phyloP scores from a whole-genome alignment of 805 yeast genomes.

The Debaryomyces castellii region DNA sequence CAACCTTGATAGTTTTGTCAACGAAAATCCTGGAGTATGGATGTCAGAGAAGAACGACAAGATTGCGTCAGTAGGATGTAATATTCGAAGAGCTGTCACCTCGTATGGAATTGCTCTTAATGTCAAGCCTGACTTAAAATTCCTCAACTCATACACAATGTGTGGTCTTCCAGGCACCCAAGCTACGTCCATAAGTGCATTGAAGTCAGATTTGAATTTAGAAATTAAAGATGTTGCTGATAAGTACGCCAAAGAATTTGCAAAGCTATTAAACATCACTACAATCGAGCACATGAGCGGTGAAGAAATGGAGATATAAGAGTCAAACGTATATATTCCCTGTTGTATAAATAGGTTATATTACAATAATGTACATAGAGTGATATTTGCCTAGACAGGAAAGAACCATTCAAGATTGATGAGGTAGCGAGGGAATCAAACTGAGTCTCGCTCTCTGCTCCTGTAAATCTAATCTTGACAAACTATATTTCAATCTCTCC shows the following conservation, averaged over 20 bases:
- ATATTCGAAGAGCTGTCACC: slow-evolving; percentile 78
- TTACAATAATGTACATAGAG: slow-evolving; percentile 4
- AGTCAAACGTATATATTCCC: neutral
- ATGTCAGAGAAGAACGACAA: slow-evolving; percentile 50
- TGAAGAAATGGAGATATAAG: slow-evolving; percentile 17
- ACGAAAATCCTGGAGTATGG: slow-evolving; percentile 91
- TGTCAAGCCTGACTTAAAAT: slow-evolving; percentile 68
- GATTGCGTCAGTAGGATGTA: slow-evolving; percentile 88
- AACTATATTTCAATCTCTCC: slow-evolving; percentile 42
- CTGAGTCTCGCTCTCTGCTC: slow-evolving; percentile 17
- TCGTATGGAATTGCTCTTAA: slow-evolving; percentile 90
- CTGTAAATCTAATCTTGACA: slow-evolving; percentile 23
- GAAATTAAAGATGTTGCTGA: slow-evolving; percentile 27
- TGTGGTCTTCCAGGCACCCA: slow-evolving; percentile 73
- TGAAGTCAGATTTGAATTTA: slow-evolving; percentile 12
- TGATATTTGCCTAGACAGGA: neutral
- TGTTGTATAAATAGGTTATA: neutral
- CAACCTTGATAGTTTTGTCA: slow-evolving; percentile 48
- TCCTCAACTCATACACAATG: slow-evolving; percentile 70
- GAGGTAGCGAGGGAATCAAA: slow-evolving; percentile 12
- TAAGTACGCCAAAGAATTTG: slow-evolving; percentile 37
- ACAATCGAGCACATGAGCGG: slow-evolving; percentile 38
- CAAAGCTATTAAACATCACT: slow-evolving; percentile 28
- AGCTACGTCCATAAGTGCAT: slow-evolving; percentile 34
- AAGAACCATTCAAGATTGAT: neutral